phyloP scores from a whole-genome alignment of 176 grass and related monocot genomes.

The Phoenix dactylifera region DNA sequence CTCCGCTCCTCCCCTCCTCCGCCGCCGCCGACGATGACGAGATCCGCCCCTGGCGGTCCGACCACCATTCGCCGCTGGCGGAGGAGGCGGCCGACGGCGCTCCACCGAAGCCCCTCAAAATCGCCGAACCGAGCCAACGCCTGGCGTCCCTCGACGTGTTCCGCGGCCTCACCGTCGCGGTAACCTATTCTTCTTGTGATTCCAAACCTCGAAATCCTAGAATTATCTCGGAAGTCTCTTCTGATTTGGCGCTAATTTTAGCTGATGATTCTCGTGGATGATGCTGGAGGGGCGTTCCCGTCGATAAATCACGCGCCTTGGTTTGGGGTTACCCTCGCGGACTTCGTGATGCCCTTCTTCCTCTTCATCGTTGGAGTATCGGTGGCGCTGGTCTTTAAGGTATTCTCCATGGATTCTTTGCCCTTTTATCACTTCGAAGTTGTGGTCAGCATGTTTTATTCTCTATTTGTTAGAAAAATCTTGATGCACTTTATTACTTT shows the following conservation, averaged over 20 bases:
- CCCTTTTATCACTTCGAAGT: background rate
- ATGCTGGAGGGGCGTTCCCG: conserved; percentile 83
- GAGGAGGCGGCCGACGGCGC: background rate
- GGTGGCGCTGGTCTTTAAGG: conserved; percentile 83
- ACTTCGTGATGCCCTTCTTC: conserved; percentile 91
- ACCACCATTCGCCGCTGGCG: background rate
- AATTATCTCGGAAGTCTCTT: too few relatives aligned
- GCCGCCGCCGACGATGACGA: conserved; percentile 13
- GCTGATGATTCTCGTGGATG: conserved; percentile 94
- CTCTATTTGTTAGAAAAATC: too few relatives aligned
- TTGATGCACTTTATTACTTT: too few relatives aligned
- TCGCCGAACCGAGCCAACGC: conserved; percentile 32
- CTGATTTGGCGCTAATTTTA: conserved; percentile 7
- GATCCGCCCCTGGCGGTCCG: conserved; percentile 36
- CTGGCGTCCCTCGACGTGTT: conserved; percentile 83
- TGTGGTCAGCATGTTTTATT: too few relatives aligned
- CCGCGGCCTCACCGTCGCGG: conserved; percentile 83
- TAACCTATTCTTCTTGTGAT: conserved; percentile 14
- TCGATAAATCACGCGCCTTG: conserved; percentile 90
- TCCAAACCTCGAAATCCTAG: too few relatives aligned
- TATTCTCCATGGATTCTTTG: conserved; percentile 3
- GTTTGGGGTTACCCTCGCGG: conserved; percentile 84
- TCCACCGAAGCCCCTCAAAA: background rate
- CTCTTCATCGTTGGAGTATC: conserved; percentile 90
- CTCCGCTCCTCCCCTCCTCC: conserved; percentile 16